Base-by-base conservation (phyloP, 371 early-diverging fungal genomes). In the Mortierella sp. region DNA sequence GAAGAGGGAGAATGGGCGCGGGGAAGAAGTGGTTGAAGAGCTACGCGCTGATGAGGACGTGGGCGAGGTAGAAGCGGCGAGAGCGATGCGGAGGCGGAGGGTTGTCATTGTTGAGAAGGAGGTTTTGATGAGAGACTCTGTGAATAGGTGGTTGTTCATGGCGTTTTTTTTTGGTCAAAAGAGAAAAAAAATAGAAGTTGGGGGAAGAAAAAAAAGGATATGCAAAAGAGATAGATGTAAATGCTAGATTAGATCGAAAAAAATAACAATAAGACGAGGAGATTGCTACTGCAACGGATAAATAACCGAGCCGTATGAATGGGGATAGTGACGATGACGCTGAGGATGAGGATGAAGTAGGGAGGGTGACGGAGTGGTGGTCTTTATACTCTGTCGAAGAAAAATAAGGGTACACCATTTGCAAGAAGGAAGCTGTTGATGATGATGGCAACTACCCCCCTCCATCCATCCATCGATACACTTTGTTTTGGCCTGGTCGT, bases 401-500 rank as follows among this genome's bases (percentile, higher is more conserved):
- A 58, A 63, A 58, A 63, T 63, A 31, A 63, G 34, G 63, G 34
- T 11, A 63, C 8, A 19, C 16, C 19, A 7, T 16, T 16, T 50
- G 50, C 50, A 16, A 55, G 57, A 72, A 16, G 14, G 21, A 48
- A 2, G 50, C 2, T n/a, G n/a, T n/a, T 72, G 50, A 28, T 26
- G 2, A 50, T 72, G 45, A 48, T 74, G 74, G 74, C 44, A 48
- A 47, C 5, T 26, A 2, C 13, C 28, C 31, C 60, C 28, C 26
- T n/a, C n/a, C n/a, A n/a, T n/a, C 57, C 58, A 13, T 26, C 28
- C 11, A 16, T 14, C 7, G 6, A 6, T 16, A 63, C 16, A 6
- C 58, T 63, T 63, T 63, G 19, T 73, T 73, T 73, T 31, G 55
- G 77, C 57, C 77, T 10, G 26, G 77, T 77, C 55, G 77, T 70